Evolutionary conservation across 2,329 filamentous ascomycete species (phyloP).

Genomic region (Sporothrix dimorphospora): DNA sequence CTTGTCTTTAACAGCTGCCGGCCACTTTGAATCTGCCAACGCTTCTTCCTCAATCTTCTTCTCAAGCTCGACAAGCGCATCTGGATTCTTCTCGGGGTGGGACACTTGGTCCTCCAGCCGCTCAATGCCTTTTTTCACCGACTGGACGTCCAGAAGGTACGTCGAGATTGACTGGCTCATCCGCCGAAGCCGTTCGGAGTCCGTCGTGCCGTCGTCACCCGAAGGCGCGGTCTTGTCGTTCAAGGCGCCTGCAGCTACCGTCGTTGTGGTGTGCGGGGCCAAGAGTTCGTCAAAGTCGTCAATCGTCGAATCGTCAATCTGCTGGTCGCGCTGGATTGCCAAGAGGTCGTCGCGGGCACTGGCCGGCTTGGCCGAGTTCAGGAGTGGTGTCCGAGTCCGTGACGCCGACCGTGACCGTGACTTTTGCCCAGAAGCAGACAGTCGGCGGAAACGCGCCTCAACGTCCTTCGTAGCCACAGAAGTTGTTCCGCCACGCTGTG

Average conservation of each 20-base stretch:
- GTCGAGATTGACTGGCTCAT: slow-evolving; percentile 58
- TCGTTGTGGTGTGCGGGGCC: slow-evolving; percentile 12
- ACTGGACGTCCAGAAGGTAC: slow-evolving; percentile 56
- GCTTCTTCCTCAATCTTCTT: slow-evolving; percentile 12
- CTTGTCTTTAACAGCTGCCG: background rate
- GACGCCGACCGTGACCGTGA: slow-evolving; percentile 48
- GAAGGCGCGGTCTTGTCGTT: background rate
- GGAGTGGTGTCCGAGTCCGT: slow-evolving; percentile 51
- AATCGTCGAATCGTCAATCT: slow-evolving; percentile 63
- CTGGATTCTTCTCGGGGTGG: slow-evolving; percentile 36
- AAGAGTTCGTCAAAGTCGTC: slow-evolving; percentile 60
- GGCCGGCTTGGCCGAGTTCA: slow-evolving; percentile 58
- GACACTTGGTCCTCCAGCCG: slow-evolving; percentile 58
- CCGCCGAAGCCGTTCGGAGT: slow-evolving; percentile 41
- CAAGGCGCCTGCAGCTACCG: background rate
- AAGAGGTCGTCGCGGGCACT: slow-evolving; percentile 60
- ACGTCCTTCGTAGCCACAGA: background rate
- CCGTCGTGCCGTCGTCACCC: slow-evolving; percentile 37
- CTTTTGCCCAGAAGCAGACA: slow-evolving; percentile 29
- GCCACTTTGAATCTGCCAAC: slow-evolving; percentile 5
- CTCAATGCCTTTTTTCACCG: slow-evolving; percentile 61
- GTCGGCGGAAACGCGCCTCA: slow-evolving; percentile 30
- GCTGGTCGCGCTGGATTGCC: slow-evolving; percentile 55
- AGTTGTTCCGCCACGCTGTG: background rate
- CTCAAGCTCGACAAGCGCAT: background rate